Percentiles rank a stretch among this genome's conserved stretches.
Evolutionary conservation across 305 asterid species (phyloP).

Genomic region (Monarda citriodora): DNA sequence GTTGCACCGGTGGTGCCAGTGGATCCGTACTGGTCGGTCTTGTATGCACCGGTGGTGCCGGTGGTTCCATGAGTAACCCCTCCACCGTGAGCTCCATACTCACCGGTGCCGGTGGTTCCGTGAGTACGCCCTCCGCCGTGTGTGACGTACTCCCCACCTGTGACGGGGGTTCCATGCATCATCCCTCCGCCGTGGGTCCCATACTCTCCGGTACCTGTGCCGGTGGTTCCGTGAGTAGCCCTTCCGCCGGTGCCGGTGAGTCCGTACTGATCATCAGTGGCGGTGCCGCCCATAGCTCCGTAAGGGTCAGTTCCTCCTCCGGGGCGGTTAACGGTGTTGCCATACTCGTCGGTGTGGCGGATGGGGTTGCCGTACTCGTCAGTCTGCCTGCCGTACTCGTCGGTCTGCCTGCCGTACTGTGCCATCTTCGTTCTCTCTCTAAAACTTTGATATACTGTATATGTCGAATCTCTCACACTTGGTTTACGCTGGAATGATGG

Average conservation of each 20-base stretch:
- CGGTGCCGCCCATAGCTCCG: neutral
- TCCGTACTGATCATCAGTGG: neutral
- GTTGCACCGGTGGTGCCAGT: slow-evolving; percentile 16
- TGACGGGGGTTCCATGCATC: neutral
- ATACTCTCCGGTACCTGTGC: neutral
- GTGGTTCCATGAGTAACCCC: slow-evolving; percentile 1
- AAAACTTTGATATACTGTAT: neutral
- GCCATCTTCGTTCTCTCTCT: slow-evolving; percentile 26
- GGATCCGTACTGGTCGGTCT: no score
- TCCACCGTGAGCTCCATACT: neutral
- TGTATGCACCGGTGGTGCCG: neutral
- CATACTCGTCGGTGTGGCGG: slow-evolving; percentile 27
- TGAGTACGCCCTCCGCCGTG: neutral
- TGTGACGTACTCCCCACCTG: neutral
- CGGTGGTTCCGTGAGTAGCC: neutral
- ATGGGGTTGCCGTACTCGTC: slow-evolving; percentile 44
- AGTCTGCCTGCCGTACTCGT: slow-evolving; percentile 32
- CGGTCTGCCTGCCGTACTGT: slow-evolving; percentile 26
- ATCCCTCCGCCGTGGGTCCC: neutral
- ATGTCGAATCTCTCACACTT: neutral
- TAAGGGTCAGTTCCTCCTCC: neutral
- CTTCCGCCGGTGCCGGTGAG: neutral
- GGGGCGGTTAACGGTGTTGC: slow-evolving; percentile 4
- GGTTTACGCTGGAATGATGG: no score
- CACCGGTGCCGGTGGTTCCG: neutral